A percentile compares a stretch with the other conserved stretches of the same genome.
Evolutionary conservation across 352 stramenopile species (phyloP).

Genomic region (Blastocystis sp.): DNA sequence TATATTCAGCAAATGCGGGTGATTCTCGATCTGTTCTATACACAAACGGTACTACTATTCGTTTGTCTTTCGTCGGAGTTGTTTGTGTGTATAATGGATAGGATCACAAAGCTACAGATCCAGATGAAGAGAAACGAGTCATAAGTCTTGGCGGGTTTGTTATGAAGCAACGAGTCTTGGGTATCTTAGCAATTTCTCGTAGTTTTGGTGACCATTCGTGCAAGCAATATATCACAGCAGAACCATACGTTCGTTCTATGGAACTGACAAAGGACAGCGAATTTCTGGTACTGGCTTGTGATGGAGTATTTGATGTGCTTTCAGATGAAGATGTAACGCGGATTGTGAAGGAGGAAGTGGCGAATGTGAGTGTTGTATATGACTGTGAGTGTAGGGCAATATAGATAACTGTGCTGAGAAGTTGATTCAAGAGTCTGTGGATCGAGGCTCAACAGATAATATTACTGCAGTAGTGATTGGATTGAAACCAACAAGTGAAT

Average conservation of each 20-base stretch:
- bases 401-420: neutral
- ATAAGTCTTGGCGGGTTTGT: slow-evolving; percentile 22
- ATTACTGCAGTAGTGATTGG: slow-evolving; percentile 56
- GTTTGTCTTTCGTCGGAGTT: slow-evolving; percentile 3
- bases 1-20: slow-evolving; percentile 59
- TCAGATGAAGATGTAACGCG: slow-evolving; percentile 31
- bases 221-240: slow-evolving; percentile 51
- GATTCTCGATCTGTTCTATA: slow-evolving; percentile 56
- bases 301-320: slow-evolving; percentile 60
- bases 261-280: slow-evolving; percentile 31
- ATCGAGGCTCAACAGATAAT: slow-evolving; percentile 56
- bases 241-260: neutral
- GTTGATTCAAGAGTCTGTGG: slow-evolving; percentile 44
- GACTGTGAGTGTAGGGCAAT: neutral
- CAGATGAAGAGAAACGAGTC: slow-evolving; percentile 37
- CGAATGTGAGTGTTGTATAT: neutral
- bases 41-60: slow-evolving; percentile 3
- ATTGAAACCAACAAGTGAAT: slow-evolving; percentile 4
- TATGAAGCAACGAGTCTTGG: slow-evolving; percentile 50
- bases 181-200: slow-evolving; percentile 46
- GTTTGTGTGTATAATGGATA: neutral
- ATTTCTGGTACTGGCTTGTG: slow-evolving; percentile 51
- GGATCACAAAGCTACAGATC: slow-evolving; percentile 59
- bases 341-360: neutral
- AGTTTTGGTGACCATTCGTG: slow-evolving; percentile 62